phyloP scores from a whole-genome alignment of 2,329 filamentous ascomycete species.

The Septoria linicola region DNA sequence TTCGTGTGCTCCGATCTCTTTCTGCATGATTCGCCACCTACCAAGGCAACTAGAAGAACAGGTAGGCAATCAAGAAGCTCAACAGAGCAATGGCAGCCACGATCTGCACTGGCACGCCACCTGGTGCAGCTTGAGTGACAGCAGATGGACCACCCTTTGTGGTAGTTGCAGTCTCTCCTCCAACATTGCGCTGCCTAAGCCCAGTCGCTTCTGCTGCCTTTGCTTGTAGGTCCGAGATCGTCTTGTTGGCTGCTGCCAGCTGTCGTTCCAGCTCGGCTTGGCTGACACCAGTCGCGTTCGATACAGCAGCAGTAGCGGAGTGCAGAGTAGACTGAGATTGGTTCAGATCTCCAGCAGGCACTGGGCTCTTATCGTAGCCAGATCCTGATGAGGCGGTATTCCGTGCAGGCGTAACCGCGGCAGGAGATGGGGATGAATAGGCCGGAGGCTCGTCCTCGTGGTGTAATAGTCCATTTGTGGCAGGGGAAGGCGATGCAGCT shows the following conservation, averaged over 20 bases:
- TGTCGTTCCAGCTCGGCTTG: conserved; percentile 68
- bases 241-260: conserved; percentile 71
- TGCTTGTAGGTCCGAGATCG: conserved; percentile 67
- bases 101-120: conserved; percentile 84
- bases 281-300: conserved; percentile 51
- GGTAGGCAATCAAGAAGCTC: conserved; percentile 90
- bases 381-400: conserved; percentile 8
- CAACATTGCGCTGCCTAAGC: conserved; percentile 72
- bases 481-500: conserved; percentile 15
- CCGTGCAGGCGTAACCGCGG: conserved; percentile 50
- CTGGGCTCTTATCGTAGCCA: conserved; percentile 40
- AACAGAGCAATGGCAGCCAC: conserved; percentile 80
- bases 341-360: conserved; percentile 22
- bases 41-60: conserved; percentile 72
- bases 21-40: conserved; percentile 8
- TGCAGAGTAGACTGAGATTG: conserved; percentile 42
- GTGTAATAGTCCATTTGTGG: conserved; percentile 33
- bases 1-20: background rate
- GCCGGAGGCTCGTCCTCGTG: conserved; percentile 49
- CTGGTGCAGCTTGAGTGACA: conserved; percentile 35
- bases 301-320: conserved; percentile 44
- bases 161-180: conserved; percentile 17
- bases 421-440: conserved; percentile 57
- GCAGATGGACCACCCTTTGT: conserved; percentile 25
- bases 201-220: conserved; percentile 59